Conservation (phyloP, 1,284 basidiomycete genomes). For the Cryptococcus sp. region DNA sequence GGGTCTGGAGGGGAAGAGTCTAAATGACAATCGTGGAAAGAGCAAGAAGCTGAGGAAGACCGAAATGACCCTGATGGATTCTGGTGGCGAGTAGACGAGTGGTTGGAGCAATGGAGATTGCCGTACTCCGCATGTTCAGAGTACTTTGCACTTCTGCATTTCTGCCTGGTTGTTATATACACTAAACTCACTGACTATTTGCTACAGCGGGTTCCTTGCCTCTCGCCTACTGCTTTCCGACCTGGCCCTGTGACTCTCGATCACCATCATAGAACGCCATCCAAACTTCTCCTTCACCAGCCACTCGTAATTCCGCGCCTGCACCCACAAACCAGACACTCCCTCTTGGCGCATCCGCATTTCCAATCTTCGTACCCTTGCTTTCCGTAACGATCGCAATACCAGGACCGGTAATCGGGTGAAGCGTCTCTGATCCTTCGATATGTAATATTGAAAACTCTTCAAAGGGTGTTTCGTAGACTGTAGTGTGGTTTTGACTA, state of each 20-base stretch:
- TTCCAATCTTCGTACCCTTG: slow-evolving; percentile 5
- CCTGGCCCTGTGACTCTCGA: slow-evolving; percentile 6
- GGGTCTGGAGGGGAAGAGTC: not conserved
- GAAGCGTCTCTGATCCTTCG: slow-evolving; percentile 14
- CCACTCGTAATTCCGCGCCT: slow-evolving; percentile 12
- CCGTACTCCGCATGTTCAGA: too few relatives aligned
- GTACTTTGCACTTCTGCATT: too few relatives aligned
- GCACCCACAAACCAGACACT: slow-evolving; percentile 30
- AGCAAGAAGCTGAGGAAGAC: too few relatives aligned
- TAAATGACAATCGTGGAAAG: too few relatives aligned
- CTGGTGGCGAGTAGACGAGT: too few relatives aligned
- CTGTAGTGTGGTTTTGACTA: slow-evolving; percentile 12
- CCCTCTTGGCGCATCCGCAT: slow-evolving; percentile 10
- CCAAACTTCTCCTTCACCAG: slow-evolving; percentile 24
- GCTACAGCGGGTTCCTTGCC: too few relatives aligned
- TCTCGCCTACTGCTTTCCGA: not conserved
- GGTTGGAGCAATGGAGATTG: too few relatives aligned
- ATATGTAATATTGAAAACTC: slow-evolving; percentile 31
- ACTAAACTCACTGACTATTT: too few relatives aligned
- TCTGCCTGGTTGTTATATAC: too few relatives aligned
- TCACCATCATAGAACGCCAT: slow-evolving; percentile 33
- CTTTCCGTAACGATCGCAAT: slow-evolving; percentile 20
- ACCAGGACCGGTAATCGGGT: slow-evolving; percentile 23
- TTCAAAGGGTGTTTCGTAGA: slow-evolving; percentile 27
- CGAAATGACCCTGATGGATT: too few relatives aligned